phyloP scores from a whole-genome alignment of 148 eudicot species.

The Rhododendron molle region DNA sequence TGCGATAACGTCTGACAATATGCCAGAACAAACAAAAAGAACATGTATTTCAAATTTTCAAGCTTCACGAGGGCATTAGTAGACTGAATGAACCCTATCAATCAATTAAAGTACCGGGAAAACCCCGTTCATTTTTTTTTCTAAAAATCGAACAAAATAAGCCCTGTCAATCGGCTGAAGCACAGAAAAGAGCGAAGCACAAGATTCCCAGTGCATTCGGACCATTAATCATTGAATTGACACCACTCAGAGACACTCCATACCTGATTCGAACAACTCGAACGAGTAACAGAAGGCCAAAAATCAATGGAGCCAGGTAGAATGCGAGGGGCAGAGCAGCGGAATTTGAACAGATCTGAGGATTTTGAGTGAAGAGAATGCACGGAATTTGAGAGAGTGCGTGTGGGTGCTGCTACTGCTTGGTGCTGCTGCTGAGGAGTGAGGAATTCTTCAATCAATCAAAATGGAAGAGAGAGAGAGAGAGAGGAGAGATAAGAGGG shows the following conservation, averaged over 20 bases:
- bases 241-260: neutral
- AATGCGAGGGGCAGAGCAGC: neutral
- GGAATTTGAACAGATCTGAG: neutral
- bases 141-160: neutral
- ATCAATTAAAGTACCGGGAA: neutral
- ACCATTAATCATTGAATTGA: neutral
- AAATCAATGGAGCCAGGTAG: neutral
- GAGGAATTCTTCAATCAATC: slow-evolving; percentile 12
- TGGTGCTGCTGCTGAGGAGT: neutral
- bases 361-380: slow-evolving; percentile 5
- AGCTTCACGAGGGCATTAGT: neutral
- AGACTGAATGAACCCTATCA: neutral
- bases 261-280: neutral
- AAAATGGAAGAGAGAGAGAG: slow-evolving; percentile 13
- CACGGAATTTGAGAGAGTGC: slow-evolving; percentile 9
- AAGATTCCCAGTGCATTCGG: neutral
- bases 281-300: neutral
- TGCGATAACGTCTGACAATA: neutral
- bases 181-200: neutral
- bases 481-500: slow-evolving; percentile 2
- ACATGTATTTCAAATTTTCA: neutral
- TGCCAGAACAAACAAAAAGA: neutral
- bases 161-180: neutral
- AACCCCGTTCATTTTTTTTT: neutral
- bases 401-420: neutral